Base-by-base conservation (phyloP, 2,329 filamentous ascomycete species). In the Huntiella savannae region DNA sequence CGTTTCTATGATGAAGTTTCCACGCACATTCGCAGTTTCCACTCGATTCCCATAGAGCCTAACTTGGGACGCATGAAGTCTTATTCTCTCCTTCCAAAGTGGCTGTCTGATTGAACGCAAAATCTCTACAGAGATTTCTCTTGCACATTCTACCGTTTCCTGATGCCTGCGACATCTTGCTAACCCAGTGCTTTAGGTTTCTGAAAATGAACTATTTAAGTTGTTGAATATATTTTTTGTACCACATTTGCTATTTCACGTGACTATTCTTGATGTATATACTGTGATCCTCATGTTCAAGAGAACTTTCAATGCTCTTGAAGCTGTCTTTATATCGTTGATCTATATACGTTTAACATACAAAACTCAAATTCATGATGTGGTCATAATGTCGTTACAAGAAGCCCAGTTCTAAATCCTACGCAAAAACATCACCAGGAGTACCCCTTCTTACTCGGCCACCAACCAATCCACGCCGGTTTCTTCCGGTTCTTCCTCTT, bases 401-500 rank as follows among this genome's bases (percentile, higher is more conserved):
- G 6, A 28, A 28, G 22, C 22, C 22, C 22, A 7, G 6, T 28
- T 28, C 22, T 28, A 28, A 28, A 28, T 28, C 22, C 22, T 28
- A 28, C 5, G 22, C 22, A 28, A 28, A 28, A 28, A 28, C 22
- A 28, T 28, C 22, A 8, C 22, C 22, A 65, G 15, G 22, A 28
- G 64, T 59, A 19, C 68, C 66, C 43, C 70, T 60, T 52, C 64
- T 64, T 7, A 74, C 70, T 45, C 72, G 60, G 0, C 70, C 72
- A 2, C 86, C 87, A 1, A 96, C 87, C 58, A 95, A 88, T 0
- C 91, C 91, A 52, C 85, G 75, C 45, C 91, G 67, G 60, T 96
- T 92, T 52, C 91, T 70, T 0, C 91, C 91, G 3, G 86, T 96
- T 33, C 91, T 67, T 0, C 88, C 88, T 40, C 91, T 70, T 0